These are phyloP conservation scores for Zizania latifolia DNA, from an alignment of 176 grass and related monocot species.

Conservation along the genomic window DNA sequence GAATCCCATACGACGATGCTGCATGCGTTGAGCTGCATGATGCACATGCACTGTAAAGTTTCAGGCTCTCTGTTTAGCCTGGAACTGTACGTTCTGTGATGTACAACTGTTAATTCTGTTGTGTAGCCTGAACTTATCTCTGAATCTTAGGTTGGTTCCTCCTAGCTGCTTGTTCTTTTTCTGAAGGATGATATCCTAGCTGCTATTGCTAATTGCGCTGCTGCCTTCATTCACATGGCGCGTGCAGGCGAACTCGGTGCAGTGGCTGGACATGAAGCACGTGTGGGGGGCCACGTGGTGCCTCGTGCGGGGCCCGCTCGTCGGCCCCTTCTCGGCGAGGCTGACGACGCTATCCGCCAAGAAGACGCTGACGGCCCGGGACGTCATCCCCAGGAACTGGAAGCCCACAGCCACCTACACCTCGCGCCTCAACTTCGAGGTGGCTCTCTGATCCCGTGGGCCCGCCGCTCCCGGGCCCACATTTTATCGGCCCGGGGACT, in stretches of 20 bases:
- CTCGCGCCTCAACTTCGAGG: conserved; percentile 83
- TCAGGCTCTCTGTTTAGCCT: not conserved
- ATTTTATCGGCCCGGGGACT: conserved; percentile 23
- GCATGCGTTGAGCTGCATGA: not conserved
- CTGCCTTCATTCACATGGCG: not conserved
- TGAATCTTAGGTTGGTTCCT: not conserved
- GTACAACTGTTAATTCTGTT: too few relatives aligned
- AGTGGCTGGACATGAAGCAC: conserved; percentile 94
- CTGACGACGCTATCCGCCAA: conserved; percentile 67
- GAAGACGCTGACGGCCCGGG: conserved; percentile 62
- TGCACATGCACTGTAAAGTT: conserved; percentile 3
- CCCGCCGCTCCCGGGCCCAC: not conserved
- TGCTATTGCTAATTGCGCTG: not conserved
- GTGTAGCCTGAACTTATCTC: not conserved
- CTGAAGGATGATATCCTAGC: not conserved
- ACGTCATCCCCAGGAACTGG: conserved; percentile 94
- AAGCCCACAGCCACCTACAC: conserved; percentile 90
- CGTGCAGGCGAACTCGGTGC: conserved; percentile 69
- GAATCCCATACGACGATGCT: conserved; percentile 9
- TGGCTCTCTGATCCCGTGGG: not conserved
- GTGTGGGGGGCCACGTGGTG: conserved; percentile 96
- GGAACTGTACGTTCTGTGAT: not conserved
- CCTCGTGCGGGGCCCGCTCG: conserved; percentile 60
- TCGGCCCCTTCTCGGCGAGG: conserved; percentile 79
- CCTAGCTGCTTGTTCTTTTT: not conserved